Percentiles rank a stretch among this genome's conserved stretches.
phyloP scores from a whole-genome alignment of 176 grass and related monocot species.

The Oryza meridionalis region DNA sequence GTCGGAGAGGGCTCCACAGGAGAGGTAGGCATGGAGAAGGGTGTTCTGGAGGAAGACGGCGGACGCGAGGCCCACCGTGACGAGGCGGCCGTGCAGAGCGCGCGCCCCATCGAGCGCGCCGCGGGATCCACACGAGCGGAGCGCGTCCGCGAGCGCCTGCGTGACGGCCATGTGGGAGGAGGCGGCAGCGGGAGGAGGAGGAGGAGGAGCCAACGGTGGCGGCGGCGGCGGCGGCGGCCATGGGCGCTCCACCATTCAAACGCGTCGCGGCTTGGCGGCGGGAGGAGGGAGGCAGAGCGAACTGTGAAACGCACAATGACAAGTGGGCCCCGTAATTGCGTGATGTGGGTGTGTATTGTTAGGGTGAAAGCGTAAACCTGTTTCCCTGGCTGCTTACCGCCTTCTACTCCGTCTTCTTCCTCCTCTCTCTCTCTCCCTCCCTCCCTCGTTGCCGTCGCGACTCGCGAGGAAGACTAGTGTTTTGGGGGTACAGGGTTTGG shows the following conservation, averaged over 20 bases:
- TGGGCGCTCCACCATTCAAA: slow-evolving; percentile 83
- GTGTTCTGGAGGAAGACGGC: slow-evolving; percentile 91
- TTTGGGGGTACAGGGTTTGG: slow-evolving; percentile 34
- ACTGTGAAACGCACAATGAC: not conserved
- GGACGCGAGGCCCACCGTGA: slow-evolving; percentile 75
- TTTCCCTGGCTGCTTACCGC: not conserved
- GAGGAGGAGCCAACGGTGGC: not conserved
- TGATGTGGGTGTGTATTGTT: not conserved
- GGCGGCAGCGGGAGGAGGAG: slow-evolving; percentile 20
- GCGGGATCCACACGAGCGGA: slow-evolving; percentile 55
- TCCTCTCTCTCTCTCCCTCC: not conserved
- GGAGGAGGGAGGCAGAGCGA: not conserved
- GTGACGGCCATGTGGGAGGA: slow-evolving; percentile 73
- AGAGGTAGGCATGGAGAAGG: slow-evolving; percentile 77
- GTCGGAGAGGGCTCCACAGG: slow-evolving; percentile 66
- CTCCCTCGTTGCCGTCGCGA: not conserved
- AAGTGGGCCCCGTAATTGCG: slow-evolving; percentile 19
- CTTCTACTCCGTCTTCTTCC: slow-evolving; percentile 23
- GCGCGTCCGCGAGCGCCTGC: slow-evolving; percentile 65
- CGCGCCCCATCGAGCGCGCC: slow-evolving; percentile 50
- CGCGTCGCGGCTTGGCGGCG: not conserved
- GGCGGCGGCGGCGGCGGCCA: slow-evolving; percentile 50
- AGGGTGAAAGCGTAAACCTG: slow-evolving; percentile 9
- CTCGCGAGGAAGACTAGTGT: slow-evolving; percentile 26
- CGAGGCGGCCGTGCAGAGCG: slow-evolving; percentile 69